Base-by-base conservation (phyloP, 164 flowering plant species). In the Umbilicus rupestris region DNA sequence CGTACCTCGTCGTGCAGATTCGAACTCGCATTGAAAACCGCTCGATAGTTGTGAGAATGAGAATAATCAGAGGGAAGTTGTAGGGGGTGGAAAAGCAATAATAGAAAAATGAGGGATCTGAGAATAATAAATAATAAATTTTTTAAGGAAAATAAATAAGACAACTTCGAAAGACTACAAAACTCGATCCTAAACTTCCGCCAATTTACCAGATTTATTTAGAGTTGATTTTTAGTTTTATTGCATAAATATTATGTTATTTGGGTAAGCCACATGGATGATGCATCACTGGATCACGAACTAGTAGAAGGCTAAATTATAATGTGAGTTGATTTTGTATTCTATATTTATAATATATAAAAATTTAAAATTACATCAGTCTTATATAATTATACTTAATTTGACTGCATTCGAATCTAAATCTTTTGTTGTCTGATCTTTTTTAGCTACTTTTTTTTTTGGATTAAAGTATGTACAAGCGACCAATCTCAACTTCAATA, bases 1-100 rank as follows among this genome's bases (percentile, higher is more conserved):
- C 60, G 14, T 55, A 55, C 60, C 60, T 55, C 28, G 60, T 16
- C 60, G 60, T 26, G 60, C 60, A 55, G 33, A 55, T 55, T 55
- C 60, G 60, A 55, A 55, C 14, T 55, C 33, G 19, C 60, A 55
- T 55, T 55, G 60, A 55, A 11, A 55, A 55, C 33, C 60, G 60
- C 60, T 26, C 58, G 30, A 26, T 41, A 12, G 7, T 41, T 35
- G 37, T 65, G 63, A 29, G 16, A 58, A 24, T 2, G 60, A 28
- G 19, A 55, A 29, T 26, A 28, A 11, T 26, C 58, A 55, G 31
- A 55, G 60, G 33, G 60, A 55, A 55, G 33, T 28, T 12, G 60
- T 12, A 14, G 19, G 60, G 60, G 60, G 60, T 50, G 15, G 17
- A 5, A 55, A 26, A 28, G 60, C 2, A 55, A 26, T 55, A 28